A percentile compares a stretch with the other conserved stretches of the same genome.
phyloP scores from a whole-genome alignment of 163 green algal species.

The Prototheca wickerhamii region DNA sequence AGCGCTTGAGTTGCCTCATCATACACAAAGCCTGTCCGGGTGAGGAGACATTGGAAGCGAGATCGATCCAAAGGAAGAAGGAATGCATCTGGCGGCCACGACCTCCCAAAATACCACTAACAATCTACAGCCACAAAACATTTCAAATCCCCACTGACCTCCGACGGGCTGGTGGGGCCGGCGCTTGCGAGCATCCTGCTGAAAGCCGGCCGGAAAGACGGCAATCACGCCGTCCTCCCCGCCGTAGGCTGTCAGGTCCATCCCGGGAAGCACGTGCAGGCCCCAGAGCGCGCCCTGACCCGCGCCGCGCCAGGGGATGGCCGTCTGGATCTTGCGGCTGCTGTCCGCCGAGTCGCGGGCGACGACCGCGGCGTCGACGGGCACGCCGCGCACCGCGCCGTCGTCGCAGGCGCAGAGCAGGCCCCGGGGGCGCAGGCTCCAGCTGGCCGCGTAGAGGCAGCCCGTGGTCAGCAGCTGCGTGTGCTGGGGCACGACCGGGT shows the following conservation, averaged over 20 bases:
- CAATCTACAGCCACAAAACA: not conserved
- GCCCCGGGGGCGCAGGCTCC: not conserved
- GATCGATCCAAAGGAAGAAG: not conserved
- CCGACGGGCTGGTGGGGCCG: slow-evolving; percentile 5
- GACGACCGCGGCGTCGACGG: not conserved
- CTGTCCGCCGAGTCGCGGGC: not conserved
- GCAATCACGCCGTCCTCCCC: slow-evolving; percentile 31
- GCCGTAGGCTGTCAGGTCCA: slow-evolving; percentile 24
- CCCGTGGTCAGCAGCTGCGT: not conserved
- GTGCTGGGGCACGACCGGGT: not conserved
- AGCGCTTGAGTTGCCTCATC: slow-evolving; percentile 10
- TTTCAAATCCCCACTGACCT: not conserved
- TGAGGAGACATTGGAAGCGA: not conserved
- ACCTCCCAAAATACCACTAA: not conserved
- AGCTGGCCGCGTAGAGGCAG: not conserved
- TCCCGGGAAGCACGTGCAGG: slow-evolving; percentile 7
- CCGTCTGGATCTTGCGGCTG: slow-evolving; percentile 14
- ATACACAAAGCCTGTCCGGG: not conserved
- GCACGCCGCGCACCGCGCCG: slow-evolving; percentile 2
- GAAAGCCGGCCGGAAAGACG: slow-evolving; percentile 10
- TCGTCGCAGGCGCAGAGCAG: slow-evolving; percentile 1
- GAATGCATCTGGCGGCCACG: not conserved
- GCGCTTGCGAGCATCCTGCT: slow-evolving; percentile 5
- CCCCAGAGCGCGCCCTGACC: slow-evolving; percentile 23
- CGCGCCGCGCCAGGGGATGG: slow-evolving; percentile 10